Evolutionary conservation across 192 early-diverging fungal species (phyloP).

Genomic region (Obelidium mucronatum): DNA sequence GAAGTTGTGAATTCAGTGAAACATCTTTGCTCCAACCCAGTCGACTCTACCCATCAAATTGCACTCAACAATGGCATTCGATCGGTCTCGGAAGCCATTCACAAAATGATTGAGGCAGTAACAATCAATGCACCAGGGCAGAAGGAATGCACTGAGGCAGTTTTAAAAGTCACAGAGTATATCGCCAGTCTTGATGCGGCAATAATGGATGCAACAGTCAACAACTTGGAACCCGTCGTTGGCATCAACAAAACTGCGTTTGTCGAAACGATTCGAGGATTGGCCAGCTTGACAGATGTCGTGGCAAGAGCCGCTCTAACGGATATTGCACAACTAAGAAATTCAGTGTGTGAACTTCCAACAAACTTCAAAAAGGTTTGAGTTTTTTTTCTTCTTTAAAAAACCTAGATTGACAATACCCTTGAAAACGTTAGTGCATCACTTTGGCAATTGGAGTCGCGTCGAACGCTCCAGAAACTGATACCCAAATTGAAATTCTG

Average conservation of each 20-base stretch:
- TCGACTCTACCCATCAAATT: slow-evolving; percentile 38
- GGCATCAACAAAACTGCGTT: slow-evolving; percentile 38
- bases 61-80: slow-evolving; percentile 42
- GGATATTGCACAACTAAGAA: slow-evolving; percentile 46
- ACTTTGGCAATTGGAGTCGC: slow-evolving; percentile 48
- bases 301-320: slow-evolving; percentile 48
- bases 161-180: slow-evolving; percentile 47
- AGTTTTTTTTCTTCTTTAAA: not conserved
- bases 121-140: slow-evolving; percentile 54
- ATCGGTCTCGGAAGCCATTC: slow-evolving; percentile 41
- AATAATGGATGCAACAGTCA: slow-evolving; percentile 58
- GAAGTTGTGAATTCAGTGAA: slow-evolving; percentile 51
- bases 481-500: slow-evolving; percentile 48
- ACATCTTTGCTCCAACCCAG: slow-evolving; percentile 52
- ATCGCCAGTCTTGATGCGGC: slow-evolving; percentile 49
- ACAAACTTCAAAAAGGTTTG: slow-evolving; percentile 49
- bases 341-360: slow-evolving; percentile 50
- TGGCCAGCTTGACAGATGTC: slow-evolving; percentile 55
- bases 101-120: slow-evolving; percentile 42
- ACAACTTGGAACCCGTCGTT: slow-evolving; percentile 42
- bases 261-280: slow-evolving; percentile 47
- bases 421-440: slow-evolving; percentile 38
- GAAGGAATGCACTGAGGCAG: slow-evolving; percentile 59
- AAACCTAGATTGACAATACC: not conserved
- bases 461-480: slow-evolving; percentile 50